Conservation (phyloP, 164 flowering plant species). For the Macadamia integrifolia region DNA sequence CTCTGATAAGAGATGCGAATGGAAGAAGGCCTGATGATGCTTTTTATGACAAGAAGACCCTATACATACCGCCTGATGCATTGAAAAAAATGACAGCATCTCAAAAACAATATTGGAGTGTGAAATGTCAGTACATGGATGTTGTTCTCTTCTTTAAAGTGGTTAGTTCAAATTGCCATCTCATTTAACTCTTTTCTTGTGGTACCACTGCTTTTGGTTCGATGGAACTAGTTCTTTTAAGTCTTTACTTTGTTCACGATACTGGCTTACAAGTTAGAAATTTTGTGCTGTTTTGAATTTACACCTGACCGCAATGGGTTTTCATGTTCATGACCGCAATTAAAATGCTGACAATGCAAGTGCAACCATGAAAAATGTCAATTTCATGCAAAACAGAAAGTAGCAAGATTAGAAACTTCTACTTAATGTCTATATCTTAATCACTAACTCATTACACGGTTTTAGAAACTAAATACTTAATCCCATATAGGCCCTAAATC, state of each 20-base stretch:
- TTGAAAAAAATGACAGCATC: conserved; percentile 86
- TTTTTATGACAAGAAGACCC: conserved; percentile 70
- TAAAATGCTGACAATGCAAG: too few relatives aligned
- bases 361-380: too few relatives aligned
- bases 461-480: too few relatives aligned
- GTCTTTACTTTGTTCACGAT: background rate
- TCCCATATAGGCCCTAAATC: too few relatives aligned
- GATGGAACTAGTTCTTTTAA: background rate
- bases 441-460: too few relatives aligned
- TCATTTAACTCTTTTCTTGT: background rate
- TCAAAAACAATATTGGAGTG: conserved; percentile 86
- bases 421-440: too few relatives aligned
- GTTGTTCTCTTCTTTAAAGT: conserved; percentile 91
- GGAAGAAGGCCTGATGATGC: conserved; percentile 71
- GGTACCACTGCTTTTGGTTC: background rate
- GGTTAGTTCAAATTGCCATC: conserved; percentile 44
- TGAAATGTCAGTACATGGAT: conserved; percentile 87
- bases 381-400: too few relatives aligned
- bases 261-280: background rate
- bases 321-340: too few relatives aligned
- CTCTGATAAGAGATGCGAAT: conserved; percentile 65
- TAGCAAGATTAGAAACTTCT: too few relatives aligned
- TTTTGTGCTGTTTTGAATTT: background rate
- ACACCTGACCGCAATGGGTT: too few relatives aligned
- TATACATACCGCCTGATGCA: conserved; percentile 76